Conservation (phyloP, 768 basidiomycete species). For the Termitomyces sp. region DNA sequence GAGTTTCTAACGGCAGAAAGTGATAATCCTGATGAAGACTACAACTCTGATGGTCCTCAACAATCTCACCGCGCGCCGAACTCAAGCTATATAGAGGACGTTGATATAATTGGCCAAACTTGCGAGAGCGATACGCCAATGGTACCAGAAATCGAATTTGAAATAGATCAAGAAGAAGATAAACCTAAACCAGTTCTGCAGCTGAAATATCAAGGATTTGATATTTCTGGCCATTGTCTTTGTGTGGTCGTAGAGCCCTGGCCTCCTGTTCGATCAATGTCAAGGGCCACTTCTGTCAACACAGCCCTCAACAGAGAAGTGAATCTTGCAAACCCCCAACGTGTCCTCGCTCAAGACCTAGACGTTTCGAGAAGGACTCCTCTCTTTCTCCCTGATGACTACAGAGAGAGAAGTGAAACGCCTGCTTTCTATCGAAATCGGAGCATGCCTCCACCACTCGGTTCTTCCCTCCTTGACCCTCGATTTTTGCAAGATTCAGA, state of each 20-base stretch:
- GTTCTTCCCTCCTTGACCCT: slow-evolving; percentile 22
- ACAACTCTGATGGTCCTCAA: slow-evolving; percentile 1
- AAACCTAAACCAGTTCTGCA: slow-evolving; percentile 70
- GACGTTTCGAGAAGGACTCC: slow-evolving; percentile 48
- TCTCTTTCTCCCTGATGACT: slow-evolving; percentile 67
- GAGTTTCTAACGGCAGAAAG: slow-evolving; percentile 17
- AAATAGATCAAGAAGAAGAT: slow-evolving; percentile 59
- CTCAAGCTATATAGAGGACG: slow-evolving; percentile 23
- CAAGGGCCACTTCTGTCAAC: slow-evolving; percentile 22
- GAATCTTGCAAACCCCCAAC: slow-evolving; percentile 28
- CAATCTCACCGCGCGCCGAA: slow-evolving; percentile 7
- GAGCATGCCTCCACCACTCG: slow-evolving; percentile 15
- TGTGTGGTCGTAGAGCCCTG: slow-evolving; percentile 84
- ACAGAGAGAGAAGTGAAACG: slow-evolving; percentile 31
- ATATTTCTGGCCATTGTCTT: slow-evolving; percentile 65
- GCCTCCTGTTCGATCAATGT: slow-evolving; percentile 42
- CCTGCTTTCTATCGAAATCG: slow-evolving; percentile 25
- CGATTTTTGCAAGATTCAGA: slow-evolving; percentile 25
- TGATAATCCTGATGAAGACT: slow-evolving; percentile 9
- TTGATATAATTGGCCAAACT: slow-evolving; percentile 5
- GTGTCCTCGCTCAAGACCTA: slow-evolving; percentile 17
- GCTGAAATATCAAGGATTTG: slow-evolving; percentile 67
- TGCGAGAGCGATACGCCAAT: not conserved
- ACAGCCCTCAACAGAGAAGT: slow-evolving; percentile 21
- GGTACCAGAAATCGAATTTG: slow-evolving; percentile 34